phyloP scores from a whole-genome alignment of 1,139 yeast species.

The Suhomyces bolitotheri region DNA sequence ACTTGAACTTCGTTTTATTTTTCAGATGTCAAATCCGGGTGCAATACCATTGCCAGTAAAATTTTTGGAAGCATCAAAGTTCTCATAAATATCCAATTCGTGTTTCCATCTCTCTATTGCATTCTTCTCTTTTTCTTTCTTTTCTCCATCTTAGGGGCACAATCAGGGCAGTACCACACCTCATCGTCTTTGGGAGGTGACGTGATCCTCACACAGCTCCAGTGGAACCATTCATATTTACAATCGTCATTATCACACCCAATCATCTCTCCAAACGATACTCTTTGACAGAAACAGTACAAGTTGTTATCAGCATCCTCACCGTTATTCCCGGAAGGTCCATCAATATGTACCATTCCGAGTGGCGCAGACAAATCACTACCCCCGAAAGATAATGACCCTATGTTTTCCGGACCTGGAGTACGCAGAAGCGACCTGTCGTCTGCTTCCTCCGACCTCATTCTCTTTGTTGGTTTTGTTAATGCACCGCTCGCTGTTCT shows the following conservation, averaged over 20 bases:
- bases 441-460: slow-evolving; percentile 25
- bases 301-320: slow-evolving; percentile 66
- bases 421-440: slow-evolving; percentile 15
- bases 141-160: slow-evolving; percentile 54
- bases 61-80: too few relatives aligned
- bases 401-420: slow-evolving; percentile 12
- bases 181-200: slow-evolving; percentile 67
- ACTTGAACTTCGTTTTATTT: too few relatives aligned
- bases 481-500: slow-evolving; percentile 13
- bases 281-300: slow-evolving; percentile 83
- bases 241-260: slow-evolving; percentile 87
- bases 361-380: slow-evolving; percentile 12
- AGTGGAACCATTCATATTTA: slow-evolving; percentile 85
- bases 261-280: slow-evolving; percentile 88
- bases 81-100: too few relatives aligned
- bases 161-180: slow-evolving; percentile 73
- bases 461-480: slow-evolving; percentile 29
- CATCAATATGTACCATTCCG: slow-evolving; percentile 13
- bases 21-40: too few relatives aligned
- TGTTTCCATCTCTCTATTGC: too few relatives aligned
- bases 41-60: too few relatives aligned
- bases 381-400: slow-evolving; percentile 10
- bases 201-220: slow-evolving; percentile 78
- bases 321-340: slow-evolving; percentile 25
- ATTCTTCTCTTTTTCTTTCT: slow-evolving; percentile 45